phyloP scores from a whole-genome alignment of 495 filamentous ascomycete species.

The Letharia lupina region DNA sequence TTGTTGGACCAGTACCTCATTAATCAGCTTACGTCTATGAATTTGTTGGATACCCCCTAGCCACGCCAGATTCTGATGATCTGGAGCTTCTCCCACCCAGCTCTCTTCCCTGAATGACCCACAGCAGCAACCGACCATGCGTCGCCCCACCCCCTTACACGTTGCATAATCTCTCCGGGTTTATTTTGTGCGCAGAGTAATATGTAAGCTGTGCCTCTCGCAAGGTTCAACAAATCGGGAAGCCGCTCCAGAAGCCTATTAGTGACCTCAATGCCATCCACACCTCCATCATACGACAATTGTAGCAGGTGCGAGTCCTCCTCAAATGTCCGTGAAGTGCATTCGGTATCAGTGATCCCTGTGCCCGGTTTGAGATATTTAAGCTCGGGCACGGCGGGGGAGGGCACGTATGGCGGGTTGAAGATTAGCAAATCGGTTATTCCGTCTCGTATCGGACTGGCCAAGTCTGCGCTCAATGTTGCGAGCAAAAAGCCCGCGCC shows the following conservation, averaged over 20 bases:
- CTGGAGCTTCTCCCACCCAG: slow-evolving; percentile 85
- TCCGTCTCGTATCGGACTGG: slow-evolving; percentile 43
- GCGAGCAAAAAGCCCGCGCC: slow-evolving; percentile 42
- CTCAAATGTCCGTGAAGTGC: slow-evolving; percentile 43
- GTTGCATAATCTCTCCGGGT: slow-evolving; percentile 44
- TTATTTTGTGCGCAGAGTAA: slow-evolving; percentile 77
- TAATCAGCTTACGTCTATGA: not conserved
- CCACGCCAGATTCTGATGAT: slow-evolving; percentile 65
- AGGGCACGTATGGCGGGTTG: slow-evolving; percentile 95
- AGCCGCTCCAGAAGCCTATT: slow-evolving; percentile 63
- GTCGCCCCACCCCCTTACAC: slow-evolving; percentile 47
- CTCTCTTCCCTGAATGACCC: slow-evolving; percentile 71
- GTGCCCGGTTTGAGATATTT: slow-evolving; percentile 29
- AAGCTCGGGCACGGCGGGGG: slow-evolving; percentile 54
- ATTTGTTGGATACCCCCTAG: not conserved
- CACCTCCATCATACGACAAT: slow-evolving; percentile 79
- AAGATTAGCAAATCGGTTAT: slow-evolving; percentile 80
- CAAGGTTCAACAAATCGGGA: slow-evolving; percentile 48
- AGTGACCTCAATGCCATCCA: slow-evolving; percentile 89
- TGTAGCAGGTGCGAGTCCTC: slow-evolving; percentile 72
- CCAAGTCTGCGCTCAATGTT: slow-evolving; percentile 58
- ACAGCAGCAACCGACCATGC: slow-evolving; percentile 72
- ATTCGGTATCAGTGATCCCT: slow-evolving; percentile 21
- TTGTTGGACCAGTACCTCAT: not conserved
- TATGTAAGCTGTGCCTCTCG: slow-evolving; percentile 74